Evolutionary conservation across 1,284 basidiomycete species (phyloP), one percentile per base, ranked within the genome.

Genomic region (Mycosarcoma maydis): DNA sequence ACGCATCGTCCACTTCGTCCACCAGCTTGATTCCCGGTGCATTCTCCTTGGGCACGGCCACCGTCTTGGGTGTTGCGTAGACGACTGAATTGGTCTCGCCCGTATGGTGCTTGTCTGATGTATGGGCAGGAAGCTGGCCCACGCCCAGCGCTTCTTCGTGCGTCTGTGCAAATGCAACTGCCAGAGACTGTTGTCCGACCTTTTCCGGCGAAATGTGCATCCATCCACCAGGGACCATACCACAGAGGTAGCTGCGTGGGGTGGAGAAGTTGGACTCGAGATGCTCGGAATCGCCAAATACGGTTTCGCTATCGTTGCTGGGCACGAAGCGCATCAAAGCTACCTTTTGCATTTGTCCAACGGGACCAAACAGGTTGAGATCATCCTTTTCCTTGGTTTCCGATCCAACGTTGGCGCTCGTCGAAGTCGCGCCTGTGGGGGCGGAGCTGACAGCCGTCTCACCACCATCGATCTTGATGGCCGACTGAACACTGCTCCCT

Each of bases 311-410:
- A 27, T 66, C 62, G 47, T 36, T 58, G 50, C 55, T 58, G 5
- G 75, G 69, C 11, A 69, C 69, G 48, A 92, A 87, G 49, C 92
- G 86, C 79, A 94, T 90, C 41, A 97, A 85, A 0, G 92, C 94
- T 58, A 97, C 90, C 83, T 95, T 93, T 83, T 97, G 94, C 88
- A 97, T 91, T 82, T 96, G 94, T 76, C 92, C 94, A 53, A 97
- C 91, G 20, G 93, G 93, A 2, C 92, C 92, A 19, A 90, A 91
- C 16, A 69, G 71, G 34, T 71, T 72, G 42, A 70, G 48, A 16
- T 77, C 75, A 23, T 77, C 75, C 13, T 42, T 33, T 33, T 39
- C 39, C 41, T 51, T 47, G 17, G 7, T 23, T 10, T 46, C 47
- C 23, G 36, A 20, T 5, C 13, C 30, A 8, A 44, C 58, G n/a